phyloP scores from a whole-genome alignment of 192 early-diverging fungal genomes.

The Backusella sp. region DNA sequence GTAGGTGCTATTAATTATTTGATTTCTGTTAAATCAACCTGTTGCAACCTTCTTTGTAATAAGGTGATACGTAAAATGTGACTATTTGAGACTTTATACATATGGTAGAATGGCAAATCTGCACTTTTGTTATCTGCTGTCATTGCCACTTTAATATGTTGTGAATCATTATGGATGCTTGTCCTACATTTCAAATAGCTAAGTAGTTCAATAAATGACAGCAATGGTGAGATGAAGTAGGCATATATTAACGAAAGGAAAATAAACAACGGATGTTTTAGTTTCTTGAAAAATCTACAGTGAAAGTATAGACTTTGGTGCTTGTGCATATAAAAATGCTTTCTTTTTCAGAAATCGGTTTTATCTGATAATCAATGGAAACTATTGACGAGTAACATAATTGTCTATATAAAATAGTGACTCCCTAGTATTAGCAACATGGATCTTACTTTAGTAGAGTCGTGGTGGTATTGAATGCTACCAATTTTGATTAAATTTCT shows the following conservation, averaged over 20 bases:
- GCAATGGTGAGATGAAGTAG: neutral
- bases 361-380: neutral
- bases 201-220: neutral
- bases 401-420: neutral
- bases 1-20: neutral
- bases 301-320: neutral
- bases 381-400: neutral
- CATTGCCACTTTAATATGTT: neutral
- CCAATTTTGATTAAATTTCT: neutral
- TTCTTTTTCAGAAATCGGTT: neutral
- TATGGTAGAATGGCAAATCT: neutral
- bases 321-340: neutral
- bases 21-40: neutral
- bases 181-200: neutral
- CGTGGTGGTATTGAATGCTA: neutral
- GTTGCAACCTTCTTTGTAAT: neutral
- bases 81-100: neutral
- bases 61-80: neutral
- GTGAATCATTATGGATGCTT: neutral
- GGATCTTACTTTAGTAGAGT: neutral
- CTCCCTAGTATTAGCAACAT: neutral
- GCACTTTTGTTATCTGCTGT: neutral
- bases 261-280: neutral
- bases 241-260: neutral
- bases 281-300: neutral